Conservation (phyloP, 257 asterid genomes). For the Rubia yunnanensis region DNA sequence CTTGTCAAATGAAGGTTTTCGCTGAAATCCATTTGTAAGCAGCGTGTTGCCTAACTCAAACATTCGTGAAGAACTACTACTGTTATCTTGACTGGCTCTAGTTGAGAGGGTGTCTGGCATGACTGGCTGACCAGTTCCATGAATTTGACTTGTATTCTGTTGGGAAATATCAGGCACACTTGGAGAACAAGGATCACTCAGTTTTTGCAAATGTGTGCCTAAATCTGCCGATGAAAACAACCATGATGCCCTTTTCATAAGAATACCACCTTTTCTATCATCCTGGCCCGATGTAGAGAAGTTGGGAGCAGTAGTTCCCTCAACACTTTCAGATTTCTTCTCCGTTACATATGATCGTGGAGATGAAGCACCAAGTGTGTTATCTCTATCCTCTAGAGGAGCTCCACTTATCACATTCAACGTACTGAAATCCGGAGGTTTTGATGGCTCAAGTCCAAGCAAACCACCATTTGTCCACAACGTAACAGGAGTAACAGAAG, state of each 20-base stretch:
- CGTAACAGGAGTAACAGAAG: conserved; percentile 38
- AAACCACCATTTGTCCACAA: conserved; percentile 98
- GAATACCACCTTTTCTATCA: conserved; percentile 32
- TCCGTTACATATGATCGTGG: conserved; percentile 26
- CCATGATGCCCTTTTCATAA: conserved; percentile 52
- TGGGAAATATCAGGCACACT: conserved; percentile 19
- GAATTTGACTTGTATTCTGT: conserved; percentile 20
- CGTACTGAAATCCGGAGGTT: conserved; percentile 71
- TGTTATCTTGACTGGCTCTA: conserved; percentile 28
- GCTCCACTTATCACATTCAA: conserved; percentile 28
- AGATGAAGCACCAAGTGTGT: conserved; percentile 13
- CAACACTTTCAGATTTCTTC: conserved; percentile 20
- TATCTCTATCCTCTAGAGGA: conserved; percentile 24
- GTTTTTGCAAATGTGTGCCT: conserved; percentile 47
- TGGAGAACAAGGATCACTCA: conserved; percentile 26
- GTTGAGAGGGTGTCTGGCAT: conserved; percentile 21
- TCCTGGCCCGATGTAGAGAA: conserved; percentile 31
- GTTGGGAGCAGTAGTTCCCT: conserved; percentile 21
- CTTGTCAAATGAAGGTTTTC: conserved; percentile 33
- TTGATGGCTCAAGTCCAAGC: conserved; percentile 94
- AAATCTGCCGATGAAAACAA: conserved; percentile 66
- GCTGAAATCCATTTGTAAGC: conserved; percentile 44
- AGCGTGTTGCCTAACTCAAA: conserved; percentile 50
- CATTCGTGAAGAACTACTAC: conserved; percentile 46
- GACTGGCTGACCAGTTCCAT: conserved; percentile 16